A percentile compares a stretch with the other conserved stretches of the same genome.
Evolutionary conservation across 345 rosid genomes (phyloP).

Genomic region (Populus deltoides): DNA sequence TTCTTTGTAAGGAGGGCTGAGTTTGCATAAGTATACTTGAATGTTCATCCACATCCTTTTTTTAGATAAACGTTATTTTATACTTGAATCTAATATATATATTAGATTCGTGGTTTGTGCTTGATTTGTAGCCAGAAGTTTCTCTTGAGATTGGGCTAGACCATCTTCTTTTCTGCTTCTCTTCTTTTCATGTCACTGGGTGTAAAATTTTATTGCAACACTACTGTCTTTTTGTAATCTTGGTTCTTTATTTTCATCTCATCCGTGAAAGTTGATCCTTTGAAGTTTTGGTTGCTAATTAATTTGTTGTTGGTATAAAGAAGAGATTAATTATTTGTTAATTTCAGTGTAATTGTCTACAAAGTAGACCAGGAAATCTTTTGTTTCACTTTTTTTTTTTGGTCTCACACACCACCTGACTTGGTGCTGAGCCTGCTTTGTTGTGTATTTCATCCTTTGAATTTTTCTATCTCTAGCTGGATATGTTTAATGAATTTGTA

Average conservation of each 20-base stretch:
- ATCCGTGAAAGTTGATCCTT: not conserved
- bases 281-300: not conserved
- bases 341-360: not conserved
- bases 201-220: conserved; percentile 74
- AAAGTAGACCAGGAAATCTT: too few species aligned
- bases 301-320: not conserved
- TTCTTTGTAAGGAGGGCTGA: too few species aligned
- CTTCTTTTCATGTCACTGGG: conserved; percentile 82
- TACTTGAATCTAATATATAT: too few species aligned
- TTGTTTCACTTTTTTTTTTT: not conserved
- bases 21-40: too few species aligned
- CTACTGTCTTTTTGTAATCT: conserved; percentile 68
- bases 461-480: too few species aligned
- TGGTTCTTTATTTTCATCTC: not conserved
- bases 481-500: too few species aligned
- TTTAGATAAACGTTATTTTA: too few species aligned
- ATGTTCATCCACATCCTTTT: too few species aligned
- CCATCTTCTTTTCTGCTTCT: conserved; percentile 40
- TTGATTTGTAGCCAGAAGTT: conserved; percentile 13
- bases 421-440: too few species aligned
- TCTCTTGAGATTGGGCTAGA: conserved; percentile 73
- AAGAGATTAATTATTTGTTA: not conserved
- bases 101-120: too few species aligned
- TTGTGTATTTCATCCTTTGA: too few species aligned
- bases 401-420: too few species aligned